phyloP scores from a whole-genome alignment of 805 yeast species.

The Saccharomycopsis sp. region DNA sequence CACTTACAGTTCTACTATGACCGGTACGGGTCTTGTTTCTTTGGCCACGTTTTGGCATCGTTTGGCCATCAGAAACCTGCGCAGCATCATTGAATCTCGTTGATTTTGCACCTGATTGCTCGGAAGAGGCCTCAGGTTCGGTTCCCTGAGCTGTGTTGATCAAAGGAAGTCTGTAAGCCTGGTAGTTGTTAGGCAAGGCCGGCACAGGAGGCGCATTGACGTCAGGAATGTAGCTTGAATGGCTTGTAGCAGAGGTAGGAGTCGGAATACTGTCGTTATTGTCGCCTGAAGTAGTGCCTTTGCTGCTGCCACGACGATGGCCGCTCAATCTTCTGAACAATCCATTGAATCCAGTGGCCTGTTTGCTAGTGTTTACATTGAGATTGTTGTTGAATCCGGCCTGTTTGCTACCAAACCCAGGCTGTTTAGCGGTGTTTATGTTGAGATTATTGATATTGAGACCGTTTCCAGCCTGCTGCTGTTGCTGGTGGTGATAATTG shows the following conservation, averaged over 20 bases:
- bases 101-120: background rate
- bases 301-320: conserved; percentile 17
- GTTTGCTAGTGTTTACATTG: too few relatives aligned
- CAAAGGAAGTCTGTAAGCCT: background rate
- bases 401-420: too few relatives aligned
- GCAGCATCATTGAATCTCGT: background rate
- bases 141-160: background rate
- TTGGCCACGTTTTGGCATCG: conserved; percentile 13
- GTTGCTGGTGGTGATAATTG: too few relatives aligned
- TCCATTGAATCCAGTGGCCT: conserved; percentile 19
- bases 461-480: conserved; percentile 1
- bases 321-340: conserved; percentile 32
- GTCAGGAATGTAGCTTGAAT: conserved; percentile 20
- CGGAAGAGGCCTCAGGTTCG: background rate
- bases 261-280: background rate
- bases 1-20: conserved; percentile 21
- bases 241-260: conserved; percentile 3
- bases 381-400: background rate
- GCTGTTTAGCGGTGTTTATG: conserved; percentile 8
- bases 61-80: background rate
- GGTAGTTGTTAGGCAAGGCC: conserved; percentile 12
- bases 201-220: conserved; percentile 22
- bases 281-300: background rate
- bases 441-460: background rate
- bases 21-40: conserved; percentile 13